Percentiles rank a stretch among this genome's conserved stretches.
Evolutionary conservation across 2,329 filamentous ascomycete genomes (phyloP).

Genomic region (Didymella sp.): DNA sequence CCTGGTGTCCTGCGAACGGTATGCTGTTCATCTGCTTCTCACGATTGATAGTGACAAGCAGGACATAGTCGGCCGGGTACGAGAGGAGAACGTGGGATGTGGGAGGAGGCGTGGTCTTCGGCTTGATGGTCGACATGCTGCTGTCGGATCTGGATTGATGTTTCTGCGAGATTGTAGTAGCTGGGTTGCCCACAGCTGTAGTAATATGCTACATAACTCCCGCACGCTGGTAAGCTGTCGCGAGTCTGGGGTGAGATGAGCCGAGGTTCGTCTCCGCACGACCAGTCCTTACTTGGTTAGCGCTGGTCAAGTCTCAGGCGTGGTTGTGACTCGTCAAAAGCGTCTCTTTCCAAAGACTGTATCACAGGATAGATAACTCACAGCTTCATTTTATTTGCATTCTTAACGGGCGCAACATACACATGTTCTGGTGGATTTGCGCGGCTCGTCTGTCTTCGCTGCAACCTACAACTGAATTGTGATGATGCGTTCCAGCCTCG

Average conservation of each 20-base stretch:
- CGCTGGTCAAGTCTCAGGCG: background rate
- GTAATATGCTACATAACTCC: conserved; percentile 15
- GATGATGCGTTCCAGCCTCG: too few relatives aligned
- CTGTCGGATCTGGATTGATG: background rate
- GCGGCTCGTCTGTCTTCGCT: too few relatives aligned
- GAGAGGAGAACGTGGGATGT: conserved; percentile 50
- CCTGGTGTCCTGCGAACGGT: conserved; percentile 53
- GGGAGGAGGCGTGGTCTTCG: conserved; percentile 39
- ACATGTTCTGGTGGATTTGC: too few relatives aligned
- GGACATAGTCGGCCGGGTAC: conserved; percentile 57
- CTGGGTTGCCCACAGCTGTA: background rate
- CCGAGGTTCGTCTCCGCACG: conserved; percentile 14
- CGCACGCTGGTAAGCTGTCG: conserved; percentile 9
- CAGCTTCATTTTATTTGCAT: too few relatives aligned
- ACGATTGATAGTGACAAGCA: conserved; percentile 63
- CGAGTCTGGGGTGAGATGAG: conserved; percentile 9
- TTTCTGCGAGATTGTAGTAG: background rate
- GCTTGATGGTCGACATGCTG: conserved; percentile 38
- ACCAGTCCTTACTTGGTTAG: conserved; percentile 5
- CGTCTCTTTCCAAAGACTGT: too few relatives aligned
- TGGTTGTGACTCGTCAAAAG: background rate
- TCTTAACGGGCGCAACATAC: too few relatives aligned
- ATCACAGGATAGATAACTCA: too few relatives aligned
- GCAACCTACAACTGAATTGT: too few relatives aligned
- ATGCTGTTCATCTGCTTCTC: conserved; percentile 57